phyloP scores from a whole-genome alignment of 306 rosid species.

The Glycyrrhiza uralensis region DNA sequence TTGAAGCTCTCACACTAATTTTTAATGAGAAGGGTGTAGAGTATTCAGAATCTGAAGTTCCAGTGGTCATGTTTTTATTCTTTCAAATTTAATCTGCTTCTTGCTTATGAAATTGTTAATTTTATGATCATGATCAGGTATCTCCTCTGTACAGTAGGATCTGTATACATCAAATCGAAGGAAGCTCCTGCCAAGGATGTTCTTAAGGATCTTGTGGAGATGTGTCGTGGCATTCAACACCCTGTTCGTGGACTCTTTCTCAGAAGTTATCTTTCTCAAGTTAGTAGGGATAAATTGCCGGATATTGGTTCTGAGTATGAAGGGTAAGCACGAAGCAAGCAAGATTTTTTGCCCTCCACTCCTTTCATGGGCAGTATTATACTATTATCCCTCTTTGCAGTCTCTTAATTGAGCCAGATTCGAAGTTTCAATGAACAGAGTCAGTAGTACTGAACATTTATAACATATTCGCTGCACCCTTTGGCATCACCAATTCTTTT shows the following conservation, averaged over 20 bases:
- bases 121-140: conserved; percentile 51
- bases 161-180: conserved; percentile 84
- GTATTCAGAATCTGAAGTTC: not conserved
- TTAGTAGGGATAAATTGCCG: conserved; percentile 81
- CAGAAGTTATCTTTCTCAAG: conserved; percentile 87
- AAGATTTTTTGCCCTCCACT: not conserved
- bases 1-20: not conserved
- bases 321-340: conserved; percentile 60
- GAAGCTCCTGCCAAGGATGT: conserved; percentile 95
- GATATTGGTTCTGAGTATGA: conserved; percentile 81
- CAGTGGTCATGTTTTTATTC: not conserved
- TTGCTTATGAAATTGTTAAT: conserved; percentile 16
- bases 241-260: conserved; percentile 92
- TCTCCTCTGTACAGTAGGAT: conserved; percentile 94
- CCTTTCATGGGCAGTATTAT: not conserved
- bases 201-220: conserved; percentile 94
- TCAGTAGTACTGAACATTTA: conserved; percentile 7
- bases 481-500: not conserved
- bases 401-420: not conserved
- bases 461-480: conserved; percentile 5
- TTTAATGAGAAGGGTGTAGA: not conserved
- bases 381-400: not conserved
- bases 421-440: conserved; percentile 13
- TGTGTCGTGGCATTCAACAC: conserved; percentile 92
- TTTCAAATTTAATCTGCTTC: not conserved